Percentiles rank a stretch among this genome's conserved stretches.
Evolutionary conservation across 225 moss, liverwort and hornwort species (phyloP).

Genomic region (Straminergon stramineum): DNA sequence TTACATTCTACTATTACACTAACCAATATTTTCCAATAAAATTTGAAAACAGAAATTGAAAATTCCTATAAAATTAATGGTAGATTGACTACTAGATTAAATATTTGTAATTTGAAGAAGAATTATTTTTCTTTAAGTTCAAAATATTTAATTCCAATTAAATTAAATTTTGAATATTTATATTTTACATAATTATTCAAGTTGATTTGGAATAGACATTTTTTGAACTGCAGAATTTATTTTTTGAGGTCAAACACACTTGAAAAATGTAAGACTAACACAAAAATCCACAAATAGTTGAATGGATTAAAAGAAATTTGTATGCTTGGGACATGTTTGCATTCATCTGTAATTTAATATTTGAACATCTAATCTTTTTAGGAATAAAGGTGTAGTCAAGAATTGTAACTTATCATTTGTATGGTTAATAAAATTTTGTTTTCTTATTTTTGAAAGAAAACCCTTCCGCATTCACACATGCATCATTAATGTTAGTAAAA

Average conservation of each 20-base stretch:
- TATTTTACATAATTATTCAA: background rate
- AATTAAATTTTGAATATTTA: background rate
- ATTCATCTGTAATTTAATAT: background rate
- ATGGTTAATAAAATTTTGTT: no score
- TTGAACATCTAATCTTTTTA: rapidly evolving
- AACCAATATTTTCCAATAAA: background rate
- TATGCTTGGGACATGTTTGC: background rate
- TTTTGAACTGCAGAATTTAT: no score
- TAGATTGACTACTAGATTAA: background rate
- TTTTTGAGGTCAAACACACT: background rate
- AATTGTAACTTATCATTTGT: background rate
- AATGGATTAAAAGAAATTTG: background rate
- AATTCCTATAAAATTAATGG: background rate
- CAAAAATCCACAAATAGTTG: background rate
- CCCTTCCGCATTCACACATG: no score
- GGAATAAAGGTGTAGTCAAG: background rate
- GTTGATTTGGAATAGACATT: background rate
- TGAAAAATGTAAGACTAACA: background rate
- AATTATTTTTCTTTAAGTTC: background rate
- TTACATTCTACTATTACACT: background rate
- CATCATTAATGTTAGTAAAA: no score
- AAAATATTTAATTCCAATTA: background rate
- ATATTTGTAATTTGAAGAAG: background rate
- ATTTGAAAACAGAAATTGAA: rapidly evolving
- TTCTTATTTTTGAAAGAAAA: no score